Conservation (phyloP, 2,329 filamentous ascomycete genomes). For the Neurospora crassa region DNA sequence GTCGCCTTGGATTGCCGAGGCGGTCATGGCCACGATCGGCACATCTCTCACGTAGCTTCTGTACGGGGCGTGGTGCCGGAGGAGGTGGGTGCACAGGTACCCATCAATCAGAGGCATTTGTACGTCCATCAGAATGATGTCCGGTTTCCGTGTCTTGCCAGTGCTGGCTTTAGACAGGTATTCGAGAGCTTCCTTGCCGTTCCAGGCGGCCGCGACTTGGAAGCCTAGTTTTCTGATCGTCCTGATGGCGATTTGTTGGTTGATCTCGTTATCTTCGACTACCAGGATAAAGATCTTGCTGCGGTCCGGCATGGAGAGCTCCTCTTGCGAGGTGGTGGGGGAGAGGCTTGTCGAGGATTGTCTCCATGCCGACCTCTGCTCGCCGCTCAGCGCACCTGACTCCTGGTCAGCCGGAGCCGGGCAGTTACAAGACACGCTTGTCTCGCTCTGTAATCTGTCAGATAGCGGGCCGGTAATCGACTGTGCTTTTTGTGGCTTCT, state of each 20-base stretch:
- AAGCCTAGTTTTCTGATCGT: slow-evolving; percentile 68
- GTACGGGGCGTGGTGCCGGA: slow-evolving; percentile 60
- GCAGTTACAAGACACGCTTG: slow-evolving; percentile 56
- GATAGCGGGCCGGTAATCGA: slow-evolving; percentile 49
- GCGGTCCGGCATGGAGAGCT: slow-evolving; percentile 47
- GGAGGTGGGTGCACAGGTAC: slow-evolving; percentile 64
- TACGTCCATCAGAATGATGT: slow-evolving; percentile 72
- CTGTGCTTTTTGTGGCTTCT: slow-evolving; percentile 48
- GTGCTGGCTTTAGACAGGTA: slow-evolving; percentile 51
- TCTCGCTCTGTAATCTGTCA: slow-evolving; percentile 54
- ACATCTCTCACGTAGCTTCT: slow-evolving; percentile 46
- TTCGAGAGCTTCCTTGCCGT: slow-evolving; percentile 68
- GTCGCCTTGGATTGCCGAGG: slow-evolving; percentile 46
- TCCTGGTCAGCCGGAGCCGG: slow-evolving; percentile 33
- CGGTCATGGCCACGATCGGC: slow-evolving; percentile 46
- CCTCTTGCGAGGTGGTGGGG: slow-evolving; percentile 27
- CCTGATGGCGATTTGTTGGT: slow-evolving; percentile 45
- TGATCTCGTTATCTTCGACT: slow-evolving; percentile 62
- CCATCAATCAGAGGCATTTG: slow-evolving; percentile 72
- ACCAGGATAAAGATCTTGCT: slow-evolving; percentile 60
- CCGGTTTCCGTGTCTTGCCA: slow-evolving; percentile 46
- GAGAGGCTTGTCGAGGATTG: slow-evolving; percentile 25
- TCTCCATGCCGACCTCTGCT: slow-evolving; percentile 20
- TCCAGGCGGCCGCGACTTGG: slow-evolving; percentile 61
- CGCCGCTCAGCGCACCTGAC: slow-evolving; percentile 17